Base-by-base conservation (phyloP, 1,139 yeast genomes). In the Suzukiozyma palmioleophila region DNA sequence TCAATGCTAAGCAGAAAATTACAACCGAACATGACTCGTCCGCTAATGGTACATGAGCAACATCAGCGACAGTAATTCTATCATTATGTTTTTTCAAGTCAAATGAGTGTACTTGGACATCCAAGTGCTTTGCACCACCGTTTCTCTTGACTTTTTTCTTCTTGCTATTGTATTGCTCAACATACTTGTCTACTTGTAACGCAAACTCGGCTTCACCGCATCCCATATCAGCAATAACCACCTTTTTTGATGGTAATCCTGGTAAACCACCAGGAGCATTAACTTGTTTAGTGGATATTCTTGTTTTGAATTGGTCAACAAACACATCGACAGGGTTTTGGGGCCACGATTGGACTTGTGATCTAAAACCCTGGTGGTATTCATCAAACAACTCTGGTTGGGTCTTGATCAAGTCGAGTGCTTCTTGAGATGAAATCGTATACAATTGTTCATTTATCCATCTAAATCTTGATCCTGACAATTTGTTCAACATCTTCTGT, bases 391-490 rank as follows among this genome's bases (percentile, higher is more conserved):
- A 69, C 22, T 81, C 79, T 0, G 99, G 99, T 50, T 90, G 95
- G 16, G 83, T 79, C 44, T 77, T 65, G 38, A 94, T 79, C 48
- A 94, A 66, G 33, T 73, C 69, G 29, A 88, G 66, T 0, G 98
- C 98, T 25, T 79, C 79, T 11, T 77, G 80, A 0, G 97, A 89
- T 1, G 82, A 65, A 22, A 82, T 84, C 0, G 97, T 92, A 56
- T 92, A 92, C 22, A 92, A 69, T 56, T 90, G 95, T 60, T 92
- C 98, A 58, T 92, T 92, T 56, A 92, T 94, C 97, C 97, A 92
- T 59, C 99, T 75, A 64, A 92, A 92, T 52, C 98, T 69, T 0
- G 97, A 89, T 0, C 98, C 99, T 1, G 95, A 80, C 35, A 92
- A 74, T 59, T 92, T 92, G 37, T 87, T 89, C 81, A 88, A 79